phyloP scores from a whole-genome alignment of 805 yeast species.

The Starmerella floricola region DNA sequence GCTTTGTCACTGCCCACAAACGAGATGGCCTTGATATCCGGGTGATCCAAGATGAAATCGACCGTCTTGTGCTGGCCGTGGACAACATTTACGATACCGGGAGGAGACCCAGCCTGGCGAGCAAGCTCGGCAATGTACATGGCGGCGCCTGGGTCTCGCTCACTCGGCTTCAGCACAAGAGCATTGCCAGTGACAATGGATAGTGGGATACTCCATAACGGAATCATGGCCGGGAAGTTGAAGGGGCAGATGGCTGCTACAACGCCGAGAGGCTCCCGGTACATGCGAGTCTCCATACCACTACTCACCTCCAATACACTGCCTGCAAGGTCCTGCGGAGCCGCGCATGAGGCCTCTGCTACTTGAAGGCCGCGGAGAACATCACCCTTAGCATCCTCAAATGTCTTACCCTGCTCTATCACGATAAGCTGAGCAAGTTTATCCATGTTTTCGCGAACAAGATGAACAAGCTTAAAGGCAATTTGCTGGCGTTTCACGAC shows the following conservation, averaged over 20 bases:
- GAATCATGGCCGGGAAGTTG: conserved; percentile 79
- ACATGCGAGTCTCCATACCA: conserved; percentile 69
- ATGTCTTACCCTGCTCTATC: conserved; percentile 66
- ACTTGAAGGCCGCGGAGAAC: conserved; percentile 68
- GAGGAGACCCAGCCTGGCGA: conserved; percentile 62
- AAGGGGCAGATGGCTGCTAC: conserved; percentile 69
- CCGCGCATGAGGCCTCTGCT: conserved; percentile 60
- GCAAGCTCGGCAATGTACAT: conserved; percentile 61
- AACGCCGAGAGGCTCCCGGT: conserved; percentile 58
- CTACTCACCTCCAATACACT: conserved; percentile 52
- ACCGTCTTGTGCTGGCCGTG: conserved; percentile 68
- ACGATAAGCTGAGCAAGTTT: conserved; percentile 52
- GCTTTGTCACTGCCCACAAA: conserved; percentile 74
- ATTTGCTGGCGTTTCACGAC: conserved; percentile 46
- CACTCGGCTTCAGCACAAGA: conserved; percentile 56
- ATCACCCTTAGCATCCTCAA: conserved; percentile 62
- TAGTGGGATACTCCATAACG: conserved; percentile 54
- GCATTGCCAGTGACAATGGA: conserved; percentile 62
- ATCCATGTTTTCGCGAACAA: conserved; percentile 55
- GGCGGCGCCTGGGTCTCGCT: conserved; percentile 73
- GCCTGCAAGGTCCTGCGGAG: conserved; percentile 52
- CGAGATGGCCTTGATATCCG: conserved; percentile 62
- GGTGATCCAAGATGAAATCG: conserved; percentile 56
- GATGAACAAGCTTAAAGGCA: conserved; percentile 54
- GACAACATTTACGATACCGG: conserved; percentile 58